Evolutionary conservation across 495 filamentous ascomycete genomes (phyloP).

Genomic region (Penicillium subrubescens): DNA sequence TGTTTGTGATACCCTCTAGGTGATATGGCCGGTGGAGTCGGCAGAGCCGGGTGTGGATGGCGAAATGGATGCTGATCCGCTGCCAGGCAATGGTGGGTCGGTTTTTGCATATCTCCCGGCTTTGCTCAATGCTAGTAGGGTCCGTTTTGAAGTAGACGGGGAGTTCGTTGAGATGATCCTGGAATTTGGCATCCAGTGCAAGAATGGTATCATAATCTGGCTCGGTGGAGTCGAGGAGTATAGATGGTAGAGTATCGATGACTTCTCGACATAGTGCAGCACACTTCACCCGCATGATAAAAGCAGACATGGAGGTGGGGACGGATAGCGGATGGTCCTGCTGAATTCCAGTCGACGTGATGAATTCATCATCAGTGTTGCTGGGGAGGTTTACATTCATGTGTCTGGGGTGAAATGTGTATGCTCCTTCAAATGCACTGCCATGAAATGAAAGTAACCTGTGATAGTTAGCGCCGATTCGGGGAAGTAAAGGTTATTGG

Average conservation of each 20-base stretch:
- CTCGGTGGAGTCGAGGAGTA: slow-evolving; percentile 22
- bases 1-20: slow-evolving; percentile 26
- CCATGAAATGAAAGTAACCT: slow-evolving; percentile 33
- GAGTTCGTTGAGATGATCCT: slow-evolving; percentile 16
- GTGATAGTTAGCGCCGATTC: slow-evolving; percentile 1
- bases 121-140: slow-evolving; percentile 24
- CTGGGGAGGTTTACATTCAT: slow-evolving; percentile 35
- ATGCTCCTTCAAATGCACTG: slow-evolving; percentile 30
- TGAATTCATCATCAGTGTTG: slow-evolving; percentile 33
- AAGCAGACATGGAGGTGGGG: slow-evolving; percentile 29
- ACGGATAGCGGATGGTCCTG: slow-evolving; percentile 15
- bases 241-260: slow-evolving; percentile 30
- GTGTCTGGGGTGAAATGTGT: slow-evolving; percentile 32
- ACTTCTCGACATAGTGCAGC: slow-evolving; percentile 32
- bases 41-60: slow-evolving; percentile 30
- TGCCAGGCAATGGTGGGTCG: slow-evolving; percentile 31
- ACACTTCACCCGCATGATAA: slow-evolving; percentile 24
- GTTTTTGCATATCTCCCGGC: slow-evolving; percentile 21
- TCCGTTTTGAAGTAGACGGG: slow-evolving; percentile 29
- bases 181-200: slow-evolving; percentile 26
- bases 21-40: slow-evolving; percentile 36
- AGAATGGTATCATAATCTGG: slow-evolving; percentile 29
- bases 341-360: slow-evolving; percentile 16
- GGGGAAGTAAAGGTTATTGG: not conserved
- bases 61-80: slow-evolving; percentile 25